These are phyloP conservation scores for Mallotus repandus DNA, from an alignment of 441 rosid species.

Conservation along the genomic window DNA sequence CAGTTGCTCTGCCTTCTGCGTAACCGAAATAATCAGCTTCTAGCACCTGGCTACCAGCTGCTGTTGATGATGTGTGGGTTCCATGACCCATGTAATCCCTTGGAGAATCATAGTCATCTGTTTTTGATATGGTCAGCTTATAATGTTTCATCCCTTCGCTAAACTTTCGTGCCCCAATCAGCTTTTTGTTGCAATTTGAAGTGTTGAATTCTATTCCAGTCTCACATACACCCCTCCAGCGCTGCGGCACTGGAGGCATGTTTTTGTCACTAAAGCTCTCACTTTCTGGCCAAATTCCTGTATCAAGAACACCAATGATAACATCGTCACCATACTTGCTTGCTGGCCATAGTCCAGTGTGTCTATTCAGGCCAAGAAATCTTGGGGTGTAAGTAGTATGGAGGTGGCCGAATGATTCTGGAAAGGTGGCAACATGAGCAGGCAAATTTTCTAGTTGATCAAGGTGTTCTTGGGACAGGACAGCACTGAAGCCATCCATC, in stretches of 20 bases:
- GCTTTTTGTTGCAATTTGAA: constrained; percentile 52
- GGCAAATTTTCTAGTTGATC: constrained; percentile 32
- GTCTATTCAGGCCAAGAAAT: constrained; percentile 62
- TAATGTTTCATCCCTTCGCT: constrained; percentile 58
- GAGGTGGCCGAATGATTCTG: constrained; percentile 52
- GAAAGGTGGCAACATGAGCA: constrained; percentile 41
- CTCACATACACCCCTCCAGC: constrained; percentile 70
- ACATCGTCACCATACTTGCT: constrained; percentile 72
- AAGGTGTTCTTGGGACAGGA: constrained; percentile 39
- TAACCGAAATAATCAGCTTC: constrained; percentile 63
- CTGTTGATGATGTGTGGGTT: constrained; percentile 79
- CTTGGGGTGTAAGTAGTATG: constrained; percentile 77
- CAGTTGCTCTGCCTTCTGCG: constrained; percentile 62
- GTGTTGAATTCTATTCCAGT: constrained; percentile 46
- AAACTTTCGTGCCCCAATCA: constrained; percentile 73
- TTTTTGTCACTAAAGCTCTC: constrained; percentile 69
- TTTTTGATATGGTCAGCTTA: constrained; percentile 41
- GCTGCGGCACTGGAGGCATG: constrained; percentile 58
- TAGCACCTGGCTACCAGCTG: constrained; percentile 56
- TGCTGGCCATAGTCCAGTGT: constrained; percentile 67
- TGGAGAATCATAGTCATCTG: constrained; percentile 68
- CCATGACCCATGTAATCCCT: constrained; percentile 88
- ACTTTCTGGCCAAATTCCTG: constrained; percentile 77
- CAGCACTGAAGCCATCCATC: constrained; percentile 49
- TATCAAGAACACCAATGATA: constrained; percentile 64